Base-by-base conservation (phyloP, 257 asterid species). In the Petunia axillaris region DNA sequence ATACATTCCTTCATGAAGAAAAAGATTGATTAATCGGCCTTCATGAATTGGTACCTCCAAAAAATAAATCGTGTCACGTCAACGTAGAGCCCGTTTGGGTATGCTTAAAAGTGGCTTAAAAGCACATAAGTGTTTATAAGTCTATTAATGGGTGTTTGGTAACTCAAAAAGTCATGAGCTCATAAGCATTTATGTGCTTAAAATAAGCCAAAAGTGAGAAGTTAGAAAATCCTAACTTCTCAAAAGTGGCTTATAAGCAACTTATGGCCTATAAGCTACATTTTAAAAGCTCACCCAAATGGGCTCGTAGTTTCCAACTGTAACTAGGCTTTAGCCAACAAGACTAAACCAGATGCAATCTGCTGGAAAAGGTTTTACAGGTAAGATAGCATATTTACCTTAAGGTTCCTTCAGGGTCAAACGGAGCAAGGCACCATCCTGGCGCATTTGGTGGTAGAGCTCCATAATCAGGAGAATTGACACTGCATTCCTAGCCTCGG, bases 381-480 rank as follows among this genome's bases (percentile, higher is more conserved):
- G 63, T 13, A 58, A 58, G 75, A 4, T 55, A 40, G 78, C 63
- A 37, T 39, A 85, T 79, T 48, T 35, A 93, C 98, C 98, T 94
- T 86, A 94, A 83, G 83, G 93, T 86, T 43, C 98, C 98, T 89
- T 93, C 98, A 2, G 98, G 98, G 82, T 94, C 98, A 80, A 94
- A 94, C 10, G 98, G 97, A 84, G 98, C 94, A 64, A 88, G 91
- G 81, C 98, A 94, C 98, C 98, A 94, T 74, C 84, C 91, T 79
- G 98, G 98, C 64, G 97, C 87, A 87, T 94, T 84, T 57, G 91
- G 83, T 53, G 96, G 98, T 62, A 82, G 87, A 75, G 97, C 93
- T 75, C 98, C 98, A 85, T 91, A 93, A 86, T 91, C 97, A 84
- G 98, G 98, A 60, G 98, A 89, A 63, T 91, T 94, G 81, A 89